phyloP scores from a whole-genome alignment of 257 asterid species.

The Penstemon eatonii region DNA sequence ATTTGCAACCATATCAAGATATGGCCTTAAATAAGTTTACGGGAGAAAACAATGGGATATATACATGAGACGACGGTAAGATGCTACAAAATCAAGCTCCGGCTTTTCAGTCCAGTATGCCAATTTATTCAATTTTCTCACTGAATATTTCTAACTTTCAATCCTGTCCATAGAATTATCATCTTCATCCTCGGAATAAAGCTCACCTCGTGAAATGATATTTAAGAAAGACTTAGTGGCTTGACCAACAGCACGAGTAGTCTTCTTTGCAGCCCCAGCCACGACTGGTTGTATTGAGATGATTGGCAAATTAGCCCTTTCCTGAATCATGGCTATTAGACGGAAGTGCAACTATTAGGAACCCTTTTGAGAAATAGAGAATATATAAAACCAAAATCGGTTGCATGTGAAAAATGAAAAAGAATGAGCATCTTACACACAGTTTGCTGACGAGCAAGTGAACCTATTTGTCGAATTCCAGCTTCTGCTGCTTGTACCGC shows the following conservation, averaged over 20 bases:
- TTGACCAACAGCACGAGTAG: slow-evolving; percentile 73
- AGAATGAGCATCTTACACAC: slow-evolving; percentile 55
- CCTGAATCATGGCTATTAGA: slow-evolving; percentile 80
- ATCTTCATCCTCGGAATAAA: slow-evolving; percentile 43
- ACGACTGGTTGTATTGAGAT: slow-evolving; percentile 83
- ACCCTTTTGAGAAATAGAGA: slow-evolving; percentile 16
- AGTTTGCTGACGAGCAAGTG: slow-evolving; percentile 75
- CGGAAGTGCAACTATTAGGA: slow-evolving; percentile 19
- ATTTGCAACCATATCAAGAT: too few relatives aligned
- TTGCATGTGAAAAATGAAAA: neutral
- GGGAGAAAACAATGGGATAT: too few relatives aligned
- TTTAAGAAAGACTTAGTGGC: slow-evolving; percentile 67
- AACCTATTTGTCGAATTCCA: slow-evolving; percentile 82
- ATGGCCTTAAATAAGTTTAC: too few relatives aligned
- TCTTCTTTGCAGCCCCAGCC: slow-evolving; percentile 89
- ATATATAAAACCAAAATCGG: neutral
- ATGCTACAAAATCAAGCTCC: too few relatives aligned
- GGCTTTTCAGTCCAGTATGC: too few relatives aligned
- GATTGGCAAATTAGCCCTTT: slow-evolving; percentile 83
- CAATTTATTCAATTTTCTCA: too few relatives aligned
- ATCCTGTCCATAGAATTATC: slow-evolving; percentile 36
- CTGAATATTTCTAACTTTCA: slow-evolving; percentile 21
- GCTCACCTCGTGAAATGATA: slow-evolving; percentile 64
- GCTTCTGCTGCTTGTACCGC: slow-evolving; percentile 95
- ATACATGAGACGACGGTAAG: too few relatives aligned